Base-by-base conservation (phyloP, 495 filamentous ascomycete species). In the Penicillium crystallinum region DNA sequence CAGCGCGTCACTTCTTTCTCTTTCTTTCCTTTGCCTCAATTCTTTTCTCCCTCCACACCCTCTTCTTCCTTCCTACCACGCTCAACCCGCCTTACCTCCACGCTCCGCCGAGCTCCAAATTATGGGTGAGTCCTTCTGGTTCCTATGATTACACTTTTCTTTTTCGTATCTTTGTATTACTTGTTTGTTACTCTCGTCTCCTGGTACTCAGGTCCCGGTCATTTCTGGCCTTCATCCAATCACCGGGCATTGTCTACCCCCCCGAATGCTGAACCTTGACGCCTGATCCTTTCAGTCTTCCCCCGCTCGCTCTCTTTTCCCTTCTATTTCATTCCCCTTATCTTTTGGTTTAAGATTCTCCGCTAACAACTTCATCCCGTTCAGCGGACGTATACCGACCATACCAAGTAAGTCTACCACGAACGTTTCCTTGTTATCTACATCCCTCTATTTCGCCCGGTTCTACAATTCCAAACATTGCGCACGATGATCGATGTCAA, bases 321-420 rank as follows among this genome's bases (percentile, higher is more conserved):
- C 54, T 49, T 49, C 39, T 39, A 22, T 42, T 39, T 45, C 45
- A 47, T 49, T 38, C 44, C 43, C 53, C 60, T 42, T 58, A 39
- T 52, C 25, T 17, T 55, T 59, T 62, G 58, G 52, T 56, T 66
- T 54, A 52, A 49, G 37, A 52, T 47, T 43, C 33, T 62, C 59
- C 27, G 42, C 42, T 45, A 15, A 45, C 27, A 33, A 17, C 59
- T 46, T 66, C 46, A 43, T 53, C 54, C 47, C 44, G 38, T 25
- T 58, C 63, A 76, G 77, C 75, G 59, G 77, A 80, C 76, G 73
- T 79, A 35, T 80, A 80, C 68, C 77, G 77, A 36, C 77, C 77
- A 57, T 72, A 70, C 58, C 72, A 74, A 71, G 77, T 80, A 73
- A 76, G 77, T 80, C 33, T 36, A 30, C 40, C 33, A 11, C 11